A percentile compares a stretch with the other conserved stretches of the same genome.
These are phyloP conservation scores for Coemansia sp. DNA, from an alignment of 192 early-diverging fungal genomes.

Conservation along the genomic window DNA sequence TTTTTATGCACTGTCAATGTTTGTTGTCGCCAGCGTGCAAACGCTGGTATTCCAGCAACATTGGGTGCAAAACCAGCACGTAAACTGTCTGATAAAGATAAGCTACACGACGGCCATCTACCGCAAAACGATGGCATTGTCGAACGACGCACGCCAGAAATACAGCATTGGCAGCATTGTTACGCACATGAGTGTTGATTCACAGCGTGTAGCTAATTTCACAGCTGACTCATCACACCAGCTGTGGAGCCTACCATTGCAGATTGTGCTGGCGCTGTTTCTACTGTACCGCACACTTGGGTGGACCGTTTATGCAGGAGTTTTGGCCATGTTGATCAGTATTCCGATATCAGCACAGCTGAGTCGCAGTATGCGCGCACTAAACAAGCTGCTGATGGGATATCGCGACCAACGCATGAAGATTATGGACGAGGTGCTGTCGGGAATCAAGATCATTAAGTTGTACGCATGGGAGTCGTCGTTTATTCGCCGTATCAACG, in stretches of 20 bases:
- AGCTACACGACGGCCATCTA: conserved; percentile 87
- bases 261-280: conserved; percentile 76
- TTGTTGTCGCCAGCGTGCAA: conserved; percentile 76
- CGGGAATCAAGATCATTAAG: conserved; percentile 70
- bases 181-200: conserved; percentile 74
- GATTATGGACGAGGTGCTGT: conserved; percentile 65
- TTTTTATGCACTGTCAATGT: conserved; percentile 81
- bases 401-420: conserved; percentile 66
- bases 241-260: conserved; percentile 79
- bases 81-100: conserved; percentile 79
- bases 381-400: conserved; percentile 85
- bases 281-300: conserved; percentile 85
- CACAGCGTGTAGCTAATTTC: conserved; percentile 68
- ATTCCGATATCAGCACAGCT: conserved; percentile 80
- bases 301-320: conserved; percentile 81
- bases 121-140: conserved; percentile 81
- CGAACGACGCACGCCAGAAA: conserved; percentile 76
- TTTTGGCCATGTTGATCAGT: conserved; percentile 78
- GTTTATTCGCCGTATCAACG: conserved; percentile 44
- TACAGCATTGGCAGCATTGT: conserved; percentile 83
- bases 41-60: conserved; percentile 89
- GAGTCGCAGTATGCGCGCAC: conserved; percentile 67
- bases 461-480: conserved; percentile 68
- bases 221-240: conserved; percentile 74
- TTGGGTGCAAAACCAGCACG: conserved; percentile 80